Percentiles rank a stretch among this genome's conserved stretches.
Evolutionary conservation across 352 stramenopile species (phyloP).

Genomic region (Phytophthora idaei): DNA sequence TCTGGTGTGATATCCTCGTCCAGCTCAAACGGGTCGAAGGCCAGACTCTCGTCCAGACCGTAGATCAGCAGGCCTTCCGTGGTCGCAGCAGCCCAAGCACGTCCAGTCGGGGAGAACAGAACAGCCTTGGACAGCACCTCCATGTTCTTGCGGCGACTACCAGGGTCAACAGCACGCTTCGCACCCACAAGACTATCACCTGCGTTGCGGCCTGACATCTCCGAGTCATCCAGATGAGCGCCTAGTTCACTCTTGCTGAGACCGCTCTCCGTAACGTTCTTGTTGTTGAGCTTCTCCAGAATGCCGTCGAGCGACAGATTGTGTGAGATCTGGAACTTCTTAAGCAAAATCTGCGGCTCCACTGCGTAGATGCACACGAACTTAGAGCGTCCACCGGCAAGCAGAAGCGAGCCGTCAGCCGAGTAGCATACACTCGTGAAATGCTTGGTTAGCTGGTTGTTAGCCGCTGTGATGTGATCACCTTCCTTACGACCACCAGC

Average conservation of each 20-base stretch:
- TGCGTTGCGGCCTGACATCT: conserved; percentile 27
- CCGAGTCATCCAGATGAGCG: conserved; percentile 55
- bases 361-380: conserved; percentile 99
- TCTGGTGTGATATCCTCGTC: conserved; percentile 98
- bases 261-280: conserved; percentile 81
- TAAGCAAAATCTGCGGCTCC: conserved; percentile 94
- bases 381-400: conserved; percentile 97
- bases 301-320: conserved; percentile 97
- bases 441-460: conserved; percentile 95
- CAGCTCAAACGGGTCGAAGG: conserved; percentile 99
- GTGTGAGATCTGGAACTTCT: conserved; percentile 99
- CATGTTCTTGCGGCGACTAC: conserved; percentile 84
- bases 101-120: conserved; percentile 96
- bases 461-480: conserved; percentile 85
- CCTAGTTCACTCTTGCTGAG: conserved; percentile 77
- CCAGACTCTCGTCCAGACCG: conserved; percentile 94
- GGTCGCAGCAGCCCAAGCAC: conserved; percentile 96
- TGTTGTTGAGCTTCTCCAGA: conserved; percentile 95
- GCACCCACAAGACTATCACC: conserved; percentile 75
- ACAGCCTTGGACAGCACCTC: conserved; percentile 93
- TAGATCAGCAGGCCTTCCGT: conserved; percentile 99
- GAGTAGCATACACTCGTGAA: conserved; percentile 99
- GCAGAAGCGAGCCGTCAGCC: conserved; percentile 96
- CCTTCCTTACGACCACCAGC: conserved; percentile 88
- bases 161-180: conserved; percentile 93